These are phyloP conservation scores for Sarcomyxa edulis DNA, from an alignment of 768 basidiomycete genomes.

Conservation along the genomic window DNA sequence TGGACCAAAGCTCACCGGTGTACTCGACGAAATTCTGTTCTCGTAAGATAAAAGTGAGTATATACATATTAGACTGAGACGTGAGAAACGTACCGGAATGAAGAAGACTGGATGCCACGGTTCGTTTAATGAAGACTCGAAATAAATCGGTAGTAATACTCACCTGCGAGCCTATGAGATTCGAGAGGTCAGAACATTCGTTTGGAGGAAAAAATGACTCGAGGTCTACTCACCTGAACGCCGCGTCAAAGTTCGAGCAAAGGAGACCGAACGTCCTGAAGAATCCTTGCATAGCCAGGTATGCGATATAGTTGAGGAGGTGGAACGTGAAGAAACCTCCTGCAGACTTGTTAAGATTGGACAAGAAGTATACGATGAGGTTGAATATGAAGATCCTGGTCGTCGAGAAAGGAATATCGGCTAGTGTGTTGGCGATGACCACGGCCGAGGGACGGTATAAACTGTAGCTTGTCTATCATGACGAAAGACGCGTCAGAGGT, in stretches of 20 bases:
- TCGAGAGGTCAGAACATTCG: constrained; percentile 12
- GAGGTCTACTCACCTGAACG: constrained; percentile 25
- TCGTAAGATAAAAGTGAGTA: too few relatives aligned
- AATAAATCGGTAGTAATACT: constrained; percentile 12
- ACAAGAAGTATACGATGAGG: constrained; percentile 67
- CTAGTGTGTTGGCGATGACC: constrained; percentile 59
- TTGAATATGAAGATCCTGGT: constrained; percentile 54
- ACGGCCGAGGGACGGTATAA: constrained; percentile 65
- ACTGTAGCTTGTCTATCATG: constrained; percentile 44
- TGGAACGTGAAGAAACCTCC: constrained; percentile 53
- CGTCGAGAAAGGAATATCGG: constrained; percentile 68
- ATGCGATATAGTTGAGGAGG: constrained; percentile 59
- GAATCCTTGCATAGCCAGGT: constrained; percentile 76
- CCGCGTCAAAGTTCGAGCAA: constrained; percentile 40
- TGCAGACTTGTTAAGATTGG: constrained; percentile 38
- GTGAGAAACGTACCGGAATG: too few relatives aligned
- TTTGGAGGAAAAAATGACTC: not conserved
- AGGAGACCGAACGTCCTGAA: constrained; percentile 69
- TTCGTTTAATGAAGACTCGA: not conserved
- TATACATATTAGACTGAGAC: too few relatives aligned
- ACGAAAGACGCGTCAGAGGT: not conserved
- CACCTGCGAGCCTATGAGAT: constrained; percentile 34
- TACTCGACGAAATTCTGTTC: too few relatives aligned
- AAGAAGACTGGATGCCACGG: not conserved
- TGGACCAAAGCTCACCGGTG: too few relatives aligned